Evolutionary conservation across 345 rosid genomes (phyloP), one percentile per base, ranked within the genome.

Genomic region (Abelmoschus esculentus): DNA sequence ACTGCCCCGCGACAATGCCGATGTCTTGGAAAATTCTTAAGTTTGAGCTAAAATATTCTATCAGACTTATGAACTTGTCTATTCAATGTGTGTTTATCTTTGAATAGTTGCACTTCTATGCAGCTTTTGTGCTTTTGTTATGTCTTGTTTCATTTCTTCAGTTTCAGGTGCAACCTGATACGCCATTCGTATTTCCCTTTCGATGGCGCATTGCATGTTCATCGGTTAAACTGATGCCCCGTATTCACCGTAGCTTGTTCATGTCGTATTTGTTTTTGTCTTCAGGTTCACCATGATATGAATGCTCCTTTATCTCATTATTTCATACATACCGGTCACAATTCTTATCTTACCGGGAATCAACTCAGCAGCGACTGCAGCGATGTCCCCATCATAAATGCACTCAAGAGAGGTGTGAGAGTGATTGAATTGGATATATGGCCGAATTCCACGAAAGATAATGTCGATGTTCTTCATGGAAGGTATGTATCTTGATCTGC

Each of bases 291-390:
- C 34, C 90, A 92, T 73, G 93, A 92, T 62, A 95, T 95, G 98
- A 82, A 66, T 77, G 90, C 92, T 75, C 97, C 98, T 18, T 49
- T 95, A 66, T 95, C 96, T 14, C 92, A 92, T 80, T 95, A 95
- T 78, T 95, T 77, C 77, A 86, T 95, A 74, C 83, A 44, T 68
- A 95, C 98, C 15, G 97, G 99, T 40, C 98, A 91, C 70, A 95
- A 95, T 74, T 91, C 98, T 0, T 95, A 95, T 80, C 80, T 95
- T 52, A 91, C 96, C 0, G 96, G 98, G 69, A 95, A 95, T 81
- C 99, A 95, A 71, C 89, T 95, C 19, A 95, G 85, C 66, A 95
- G 99, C 71, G 97, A 91, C 70, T 95, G 98, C 83, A 95, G 98
- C 29, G 97, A 95, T 40, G 76, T 83, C 56, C 99, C 98, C 3